Evolutionary conservation across 345 rosid species (phyloP).

Genomic region (Salix suchowensis): DNA sequence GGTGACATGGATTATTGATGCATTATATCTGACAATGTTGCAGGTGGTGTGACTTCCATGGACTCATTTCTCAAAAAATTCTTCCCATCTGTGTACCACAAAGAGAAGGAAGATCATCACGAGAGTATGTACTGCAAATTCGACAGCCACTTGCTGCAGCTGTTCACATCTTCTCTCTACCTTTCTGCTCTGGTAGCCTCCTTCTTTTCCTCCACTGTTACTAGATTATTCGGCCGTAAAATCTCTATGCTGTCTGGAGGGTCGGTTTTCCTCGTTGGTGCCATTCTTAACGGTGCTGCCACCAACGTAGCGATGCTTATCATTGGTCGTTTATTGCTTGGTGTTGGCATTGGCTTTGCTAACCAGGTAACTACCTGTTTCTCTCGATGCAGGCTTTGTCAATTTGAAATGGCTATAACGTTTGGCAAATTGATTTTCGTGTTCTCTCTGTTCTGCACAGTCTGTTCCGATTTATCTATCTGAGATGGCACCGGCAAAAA

Average conservation of each 20-base stretch:
- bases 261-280: conserved; percentile 32
- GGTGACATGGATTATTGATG: background rate
- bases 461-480: conserved; percentile 41
- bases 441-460: conserved; percentile 7
- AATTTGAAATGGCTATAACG: background rate
- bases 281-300: conserved; percentile 41
- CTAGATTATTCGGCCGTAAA: conserved; percentile 42
- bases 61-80: conserved; percentile 53
- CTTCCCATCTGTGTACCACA: conserved; percentile 47
- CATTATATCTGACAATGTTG: background rate
- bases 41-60: conserved; percentile 82
- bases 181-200: conserved; percentile 65
- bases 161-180: conserved; percentile 80
- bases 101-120: conserved; percentile 15
- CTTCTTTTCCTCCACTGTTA: conserved; percentile 50
- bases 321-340: conserved; percentile 40
- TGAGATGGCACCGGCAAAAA: conserved; percentile 41
- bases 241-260: conserved; percentile 36
- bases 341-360: conserved; percentile 43
- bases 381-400: background rate
- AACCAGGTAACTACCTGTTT: conserved; percentile 20
- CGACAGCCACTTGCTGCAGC: conserved; percentile 50
- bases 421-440: background rate
- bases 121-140: conserved; percentile 65
- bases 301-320: conserved; percentile 36